Evolutionary conservation across 1,284 basidiomycete genomes (phyloP), one percentile per base, ranked within the genome.

Genomic region (Trametes hirsuta): DNA sequence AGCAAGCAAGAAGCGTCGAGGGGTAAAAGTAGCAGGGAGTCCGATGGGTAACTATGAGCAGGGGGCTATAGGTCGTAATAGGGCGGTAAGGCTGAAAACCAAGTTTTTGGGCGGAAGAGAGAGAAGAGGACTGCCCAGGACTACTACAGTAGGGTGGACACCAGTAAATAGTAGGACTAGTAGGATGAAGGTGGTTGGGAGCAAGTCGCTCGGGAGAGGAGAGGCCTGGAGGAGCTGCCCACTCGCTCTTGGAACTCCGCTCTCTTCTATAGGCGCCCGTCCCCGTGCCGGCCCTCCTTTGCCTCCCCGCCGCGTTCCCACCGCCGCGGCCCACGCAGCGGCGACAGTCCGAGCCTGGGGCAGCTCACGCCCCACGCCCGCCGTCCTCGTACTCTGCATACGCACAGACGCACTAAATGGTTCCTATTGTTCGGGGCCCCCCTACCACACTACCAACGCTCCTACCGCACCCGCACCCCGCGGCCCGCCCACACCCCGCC

Each of bases 21-120:
- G 66, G 63, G 69, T 67, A 69, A 66, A 67, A 68, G 67, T 66
- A 67, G 69, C 70, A 69, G 70, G 61, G 67, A 68, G 69, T 76
- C 75, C 75, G 76, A 75, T 70, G 74, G 78, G 74, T 77, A 80
- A 82, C 81, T 80, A 81, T 75, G 76, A 74, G 77, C 76, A 78
- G 73, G 68, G 65, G 70, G 71, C 69, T 66, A 68, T 71, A 71
- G 69, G 70, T 73, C 76, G 78, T 77, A 75, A 78, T 74, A 73
- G 63, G 67, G 72, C 61, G 69, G 64, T 63, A 61, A 67, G 56
- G 42, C 49, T 44, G 68, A 63, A 69, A 72, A 69, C 67, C 72
- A 72, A 74, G 69, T 71, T 76, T 76, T 74, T 74, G 67, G 67
- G 72, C 72, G 73, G 69, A 71, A 75, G 67, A 72, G 74, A 30